Evolutionary conservation across 176 grass and related monocot genomes (phyloP).

Genomic region (Oryza meridionalis): DNA sequence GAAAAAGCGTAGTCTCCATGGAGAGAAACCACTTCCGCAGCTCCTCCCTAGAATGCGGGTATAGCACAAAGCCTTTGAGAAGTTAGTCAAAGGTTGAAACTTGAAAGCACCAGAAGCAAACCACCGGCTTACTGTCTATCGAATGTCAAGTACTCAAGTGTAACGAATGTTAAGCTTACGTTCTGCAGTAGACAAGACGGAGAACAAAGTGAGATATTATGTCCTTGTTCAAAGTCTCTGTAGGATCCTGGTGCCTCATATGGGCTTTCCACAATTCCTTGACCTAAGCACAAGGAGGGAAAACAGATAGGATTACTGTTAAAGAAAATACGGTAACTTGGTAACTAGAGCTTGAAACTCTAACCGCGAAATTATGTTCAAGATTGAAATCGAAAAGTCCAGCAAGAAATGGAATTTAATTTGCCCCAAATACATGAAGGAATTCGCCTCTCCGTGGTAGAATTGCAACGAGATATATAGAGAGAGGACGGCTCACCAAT

Average conservation of each 20-base stretch:
- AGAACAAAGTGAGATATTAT: conserved; percentile 97
- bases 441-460: background rate
- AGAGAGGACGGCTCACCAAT: conserved; percentile 52
- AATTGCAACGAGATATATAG: background rate
- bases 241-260: conserved; percentile 91
- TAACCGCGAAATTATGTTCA: background rate
- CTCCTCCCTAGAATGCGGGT: conserved; percentile 62
- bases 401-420: background rate
- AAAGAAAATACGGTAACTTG: background rate
- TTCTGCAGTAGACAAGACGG: conserved; percentile 98
- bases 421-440: background rate
- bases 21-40: conserved; percentile 98
- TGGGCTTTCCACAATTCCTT: conserved; percentile 69
- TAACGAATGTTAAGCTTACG: conserved; percentile 53
- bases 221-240: conserved; percentile 84
- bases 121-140: background rate
- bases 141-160: background rate
- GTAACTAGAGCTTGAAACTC: background rate
- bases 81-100: conserved; percentile 6
- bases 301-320: background rate
- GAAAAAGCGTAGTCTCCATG: conserved; percentile 85
- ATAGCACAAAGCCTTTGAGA: background rate
- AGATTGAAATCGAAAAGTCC: background rate
- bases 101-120: conserved; percentile 25
- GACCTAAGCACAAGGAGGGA: conserved; percentile 51